Evolutionary conservation across 768 basidiomycete species (phyloP).

Genomic region (Amanita brunnescens): DNA sequence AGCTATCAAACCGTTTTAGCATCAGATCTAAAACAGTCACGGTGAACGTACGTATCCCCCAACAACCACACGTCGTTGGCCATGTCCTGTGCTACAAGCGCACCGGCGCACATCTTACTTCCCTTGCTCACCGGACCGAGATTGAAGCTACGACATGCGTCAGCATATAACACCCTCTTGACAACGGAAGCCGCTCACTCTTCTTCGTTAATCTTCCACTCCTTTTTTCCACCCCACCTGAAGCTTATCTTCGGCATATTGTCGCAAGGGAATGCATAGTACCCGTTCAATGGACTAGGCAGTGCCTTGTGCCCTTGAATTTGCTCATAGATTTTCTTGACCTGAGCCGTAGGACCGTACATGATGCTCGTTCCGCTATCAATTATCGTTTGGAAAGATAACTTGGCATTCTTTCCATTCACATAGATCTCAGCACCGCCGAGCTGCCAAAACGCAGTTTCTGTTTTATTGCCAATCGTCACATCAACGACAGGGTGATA

Average conservation of each 20-base stretch:
- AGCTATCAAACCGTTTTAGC: not conserved
- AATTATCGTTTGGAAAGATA: conserved; percentile 19
- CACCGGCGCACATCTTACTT: not conserved
- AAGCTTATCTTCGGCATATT: not conserved
- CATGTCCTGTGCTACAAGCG: not conserved
- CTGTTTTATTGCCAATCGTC: not conserved
- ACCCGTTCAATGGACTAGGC: conserved; percentile 16
- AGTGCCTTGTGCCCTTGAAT: conserved; percentile 23
- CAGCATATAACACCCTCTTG: not conserved
- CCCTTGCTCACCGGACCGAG: not conserved
- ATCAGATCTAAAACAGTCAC: not conserved
- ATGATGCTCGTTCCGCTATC: conserved; percentile 37
- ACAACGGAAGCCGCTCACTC: not conserved
- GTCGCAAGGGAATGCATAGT: not conserved
- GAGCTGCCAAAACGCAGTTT: not conserved
- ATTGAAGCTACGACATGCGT: not conserved
- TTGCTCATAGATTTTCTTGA: conserved; percentile 20
- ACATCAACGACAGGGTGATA: conserved; percentile 16
- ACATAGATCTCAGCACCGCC: not conserved
- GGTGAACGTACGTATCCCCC: not conserved
- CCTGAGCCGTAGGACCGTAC: conserved; percentile 21
- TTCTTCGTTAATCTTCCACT: not conserved
- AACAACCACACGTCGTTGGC: not conserved
- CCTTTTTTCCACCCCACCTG: not conserved
- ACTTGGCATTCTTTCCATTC: conserved; percentile 8